phyloP scores from a whole-genome alignment of 257 asterid genomes.

The Solanum etuberosum region DNA sequence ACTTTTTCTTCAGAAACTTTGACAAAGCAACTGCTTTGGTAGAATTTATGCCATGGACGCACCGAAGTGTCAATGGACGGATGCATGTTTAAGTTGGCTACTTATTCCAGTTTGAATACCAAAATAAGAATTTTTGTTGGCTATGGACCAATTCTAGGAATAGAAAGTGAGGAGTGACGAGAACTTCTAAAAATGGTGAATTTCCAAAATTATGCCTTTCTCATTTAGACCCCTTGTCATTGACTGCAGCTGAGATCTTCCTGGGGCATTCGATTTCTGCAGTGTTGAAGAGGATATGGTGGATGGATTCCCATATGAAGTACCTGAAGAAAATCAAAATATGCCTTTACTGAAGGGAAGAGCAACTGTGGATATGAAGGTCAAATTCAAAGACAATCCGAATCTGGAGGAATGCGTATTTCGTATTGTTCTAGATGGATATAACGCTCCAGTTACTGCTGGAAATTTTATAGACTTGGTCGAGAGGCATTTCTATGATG shows the following conservation, averaged over 20 bases:
- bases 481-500: constrained; percentile 91
- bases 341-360: constrained; percentile 97
- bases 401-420: constrained; percentile 65
- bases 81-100: not conserved
- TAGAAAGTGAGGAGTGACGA: constrained; percentile 16
- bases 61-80: not conserved
- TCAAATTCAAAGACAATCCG: constrained; percentile 93
- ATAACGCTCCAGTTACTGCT: constrained; percentile 93
- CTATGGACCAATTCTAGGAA: constrained; percentile 6
- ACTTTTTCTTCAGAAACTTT: not conserved
- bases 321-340: constrained; percentile 74
- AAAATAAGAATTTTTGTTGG: not conserved
- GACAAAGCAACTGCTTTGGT: not conserved
- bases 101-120: not conserved
- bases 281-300: constrained; percentile 99
- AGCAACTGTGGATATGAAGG: constrained; percentile 97
- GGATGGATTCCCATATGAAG: constrained; percentile 94
- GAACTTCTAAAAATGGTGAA: not conserved
- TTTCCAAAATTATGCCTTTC: constrained; percentile 45
- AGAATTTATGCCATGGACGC: not conserved
- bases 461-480: constrained; percentile 92
- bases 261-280: constrained; percentile 99
- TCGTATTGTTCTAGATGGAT: constrained; percentile 87
- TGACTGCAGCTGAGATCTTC: constrained; percentile 99
- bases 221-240: constrained; percentile 86